phyloP scores from a whole-genome alignment of 1,284 basidiomycete species.

The Trametes pubescens region DNA sequence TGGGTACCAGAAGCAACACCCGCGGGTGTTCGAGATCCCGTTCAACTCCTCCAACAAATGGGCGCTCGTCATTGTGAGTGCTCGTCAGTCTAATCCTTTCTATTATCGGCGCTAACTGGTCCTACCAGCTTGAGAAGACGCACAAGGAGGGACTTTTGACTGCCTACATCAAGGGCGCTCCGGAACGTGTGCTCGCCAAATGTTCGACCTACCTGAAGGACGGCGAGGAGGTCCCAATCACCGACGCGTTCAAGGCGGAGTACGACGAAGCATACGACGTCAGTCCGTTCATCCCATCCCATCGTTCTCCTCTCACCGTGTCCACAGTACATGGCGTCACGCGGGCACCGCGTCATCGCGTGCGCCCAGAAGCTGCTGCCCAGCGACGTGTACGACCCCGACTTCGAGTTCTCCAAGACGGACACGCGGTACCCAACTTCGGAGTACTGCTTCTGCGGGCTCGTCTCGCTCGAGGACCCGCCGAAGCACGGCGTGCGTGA shows the following conservation, averaged over 20 bases:
- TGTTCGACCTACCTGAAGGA: constrained; percentile 67
- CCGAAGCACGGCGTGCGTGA: constrained; percentile 76
- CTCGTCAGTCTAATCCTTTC: not conserved
- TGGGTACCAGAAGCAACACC: constrained; percentile 55
- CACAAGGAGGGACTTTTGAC: constrained; percentile 57
- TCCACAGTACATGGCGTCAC: constrained; percentile 72
- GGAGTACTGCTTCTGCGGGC: constrained; percentile 68
- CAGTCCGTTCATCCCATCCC: constrained; percentile 27
- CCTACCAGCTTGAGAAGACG: constrained; percentile 58
- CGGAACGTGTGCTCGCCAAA: constrained; percentile 70
- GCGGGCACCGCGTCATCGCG: constrained; percentile 75
- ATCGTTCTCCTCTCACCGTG: constrained; percentile 11
- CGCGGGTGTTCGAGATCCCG: constrained; percentile 73
- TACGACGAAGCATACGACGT: constrained; percentile 73
- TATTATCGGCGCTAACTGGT: not conserved
- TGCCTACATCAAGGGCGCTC: constrained; percentile 72
- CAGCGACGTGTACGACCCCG: constrained; percentile 52
- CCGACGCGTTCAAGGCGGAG: constrained; percentile 58
- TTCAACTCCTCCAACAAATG: constrained; percentile 80
- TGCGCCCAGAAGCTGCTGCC: constrained; percentile 67
- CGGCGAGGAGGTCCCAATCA: constrained; percentile 56
- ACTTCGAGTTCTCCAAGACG: constrained; percentile 61
- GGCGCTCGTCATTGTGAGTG: constrained; percentile 70
- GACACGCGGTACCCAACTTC: constrained; percentile 61
- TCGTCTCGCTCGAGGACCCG: constrained; percentile 73